Base-by-base conservation (phyloP, 129 eudicot species). In the Arctium minus region DNA sequence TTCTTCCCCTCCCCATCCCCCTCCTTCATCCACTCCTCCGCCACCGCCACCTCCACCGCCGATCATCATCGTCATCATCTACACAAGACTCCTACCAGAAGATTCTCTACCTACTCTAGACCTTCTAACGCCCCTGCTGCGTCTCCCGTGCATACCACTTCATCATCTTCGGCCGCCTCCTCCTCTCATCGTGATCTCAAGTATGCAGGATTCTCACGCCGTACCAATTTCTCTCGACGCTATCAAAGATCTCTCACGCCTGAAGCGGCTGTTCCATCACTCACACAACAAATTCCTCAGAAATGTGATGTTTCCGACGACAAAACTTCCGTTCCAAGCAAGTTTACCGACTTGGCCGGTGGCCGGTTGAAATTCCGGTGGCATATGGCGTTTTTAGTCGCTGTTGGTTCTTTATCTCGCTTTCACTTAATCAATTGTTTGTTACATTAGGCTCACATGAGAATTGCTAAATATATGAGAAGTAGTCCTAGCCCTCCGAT, bases 1-100 rank as follows among this genome's bases (percentile, higher is more conserved):
- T 84, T 92, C 31, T 92, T 89, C 81, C 97, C 94, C 6, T 89
- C 94, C 9, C 88, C 87, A 6, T 85, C 94, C 0, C 87, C 89
- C 29, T 86, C 93, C 18, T 89, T 88, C 89, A n/a, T 79, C 56
- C 88, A 83, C 81, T 79, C 89, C 15, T 44, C 88, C 8, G 30
- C 70, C 56, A 7, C 70, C 68, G 13, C 79, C 8, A 37, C 68
- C 68, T 8, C 68, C 67, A 18, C 79, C 44, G 37, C 36, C 40
- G 31, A 73, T 39, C 81, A 73, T 39, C 81, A 70, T 1, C 85
- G 74, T 27, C 85, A 76, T 29, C 82, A 82, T 50, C 81, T 77
- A 44, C 87, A 82, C 60, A 76, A 85, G 48, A 50, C 91, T 48
- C 91, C 91, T 0, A 65, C 90, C 82, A 75, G 93, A 42, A 78